Evolutionary conservation across 176 grass and related monocot species (phyloP), one percentile per base, ranked within the genome.

Genomic region (Phragmites australis): DNA sequence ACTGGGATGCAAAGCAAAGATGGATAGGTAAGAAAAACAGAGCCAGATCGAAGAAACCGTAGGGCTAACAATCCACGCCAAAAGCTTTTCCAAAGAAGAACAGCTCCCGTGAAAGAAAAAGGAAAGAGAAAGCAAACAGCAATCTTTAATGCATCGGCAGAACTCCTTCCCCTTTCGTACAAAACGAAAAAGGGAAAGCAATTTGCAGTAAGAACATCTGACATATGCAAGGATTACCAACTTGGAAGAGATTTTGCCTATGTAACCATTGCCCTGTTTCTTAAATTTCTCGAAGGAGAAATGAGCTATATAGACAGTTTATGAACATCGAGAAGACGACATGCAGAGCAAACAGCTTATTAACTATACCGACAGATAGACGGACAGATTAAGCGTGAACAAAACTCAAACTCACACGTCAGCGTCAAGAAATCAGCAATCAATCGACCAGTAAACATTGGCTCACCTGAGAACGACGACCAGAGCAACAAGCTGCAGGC

Each of bases 401-500:
- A 4, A 22, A 21, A 22, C 17, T 32, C 22, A 47, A 26, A 12
- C 17, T 48, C 74, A 14, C 32, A 50, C 17, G 4, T 9, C 4
- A 74, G 29, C 29, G 45, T 25, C 4, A 29, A 18, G 37, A 21
- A 39, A 31, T 0, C 1, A 55, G 8, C 56, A 55, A 64, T 1
- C 21, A 25, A 77, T 6, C 14, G 37, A 62, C 5, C 0, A 21
- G 12, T 7, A 34, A 19, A 29, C 19, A 11, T 17, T 2, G 6
- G 12, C 44, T 52, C 71, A 85, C 82, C 87, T 10, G 87, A 77
- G 57, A 65, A 43, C 47, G 72, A 77, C 12, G 46, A 77, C 2
- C 52, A 80, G 64, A 76, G 40, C 46, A 77, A 15, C 18, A 89
- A 55, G 77, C 29, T 13, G 77, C 54, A 89, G 39, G 87, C 77